These are phyloP conservation scores for Lanmaoa pseudosensibilis DNA, from an alignment of 768 basidiomycete species.

Conservation along the genomic window DNA sequence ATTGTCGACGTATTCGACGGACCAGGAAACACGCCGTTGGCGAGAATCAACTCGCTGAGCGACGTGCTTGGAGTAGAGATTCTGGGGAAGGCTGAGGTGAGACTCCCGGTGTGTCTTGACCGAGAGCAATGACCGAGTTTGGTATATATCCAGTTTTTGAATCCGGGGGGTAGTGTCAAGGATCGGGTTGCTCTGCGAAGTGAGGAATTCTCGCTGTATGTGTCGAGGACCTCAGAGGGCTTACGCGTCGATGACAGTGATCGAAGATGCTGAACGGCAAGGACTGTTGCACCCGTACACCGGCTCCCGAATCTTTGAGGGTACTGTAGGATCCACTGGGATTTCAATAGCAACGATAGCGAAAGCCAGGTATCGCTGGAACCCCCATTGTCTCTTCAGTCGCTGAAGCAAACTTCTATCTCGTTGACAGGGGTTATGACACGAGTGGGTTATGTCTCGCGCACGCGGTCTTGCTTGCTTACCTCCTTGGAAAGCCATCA, in stretches of 20 bases:
- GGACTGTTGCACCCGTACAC: constrained; percentile 84
- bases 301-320: constrained; percentile 93
- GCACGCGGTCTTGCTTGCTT: neutral
- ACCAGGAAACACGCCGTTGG: constrained; percentile 89
- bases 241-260: constrained; percentile 55
- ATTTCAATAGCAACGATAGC: constrained; percentile 96
- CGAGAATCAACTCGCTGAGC: constrained; percentile 90
- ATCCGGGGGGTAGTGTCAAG: constrained; percentile 97
- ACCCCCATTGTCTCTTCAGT: neutral
- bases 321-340: constrained; percentile 94
- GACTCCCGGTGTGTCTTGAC: neutral
- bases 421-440: constrained; percentile 72
- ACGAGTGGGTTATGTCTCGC: constrained; percentile 51
- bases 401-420: neutral
- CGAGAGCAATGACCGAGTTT: neutral
- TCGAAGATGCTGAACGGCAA: constrained; percentile 85
- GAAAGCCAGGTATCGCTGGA: constrained; percentile 62
- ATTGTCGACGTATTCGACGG: neutral
- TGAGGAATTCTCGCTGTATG: constrained; percentile 36
- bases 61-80: constrained; percentile 92
- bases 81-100: constrained; percentile 90
- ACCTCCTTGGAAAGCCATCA: constrained; percentile 57
- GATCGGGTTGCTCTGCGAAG: constrained; percentile 94
- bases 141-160: constrained; percentile 81
- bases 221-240: neutral